Conservation (phyloP, 495 filamentous ascomycete genomes). For the Lophiotrema nucula region DNA sequence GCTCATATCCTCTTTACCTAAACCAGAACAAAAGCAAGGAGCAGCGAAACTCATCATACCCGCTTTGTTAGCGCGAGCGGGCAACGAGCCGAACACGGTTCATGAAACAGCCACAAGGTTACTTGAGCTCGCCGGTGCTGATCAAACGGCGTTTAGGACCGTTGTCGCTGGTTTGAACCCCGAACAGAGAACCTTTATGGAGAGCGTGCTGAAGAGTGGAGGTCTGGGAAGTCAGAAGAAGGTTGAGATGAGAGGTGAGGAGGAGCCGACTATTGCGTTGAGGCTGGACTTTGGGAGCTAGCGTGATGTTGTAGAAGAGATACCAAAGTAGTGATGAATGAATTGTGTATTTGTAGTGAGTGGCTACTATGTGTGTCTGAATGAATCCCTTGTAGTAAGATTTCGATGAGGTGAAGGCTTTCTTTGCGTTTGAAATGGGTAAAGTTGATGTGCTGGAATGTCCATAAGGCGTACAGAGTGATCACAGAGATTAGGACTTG, state of each 20-base stretch:
- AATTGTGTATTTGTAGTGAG: too few species aligned
- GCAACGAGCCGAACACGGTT: slow-evolving; percentile 49
- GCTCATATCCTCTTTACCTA: slow-evolving; percentile 58
- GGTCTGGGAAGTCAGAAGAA: slow-evolving; percentile 41
- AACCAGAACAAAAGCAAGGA: slow-evolving; percentile 50
- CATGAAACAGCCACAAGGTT: slow-evolving; percentile 71
- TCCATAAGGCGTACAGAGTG: too few species aligned
- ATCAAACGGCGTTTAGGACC: slow-evolving; percentile 70
- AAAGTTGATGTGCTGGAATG: too few species aligned
- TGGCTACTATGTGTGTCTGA: too few species aligned
- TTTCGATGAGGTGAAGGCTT: too few species aligned
- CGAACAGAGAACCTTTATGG: slow-evolving; percentile 72
- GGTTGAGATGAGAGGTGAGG: slow-evolving; percentile 49
- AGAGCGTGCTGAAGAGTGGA: slow-evolving; percentile 70
- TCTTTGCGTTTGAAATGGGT: too few species aligned
- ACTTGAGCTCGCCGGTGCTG: slow-evolving; percentile 74
- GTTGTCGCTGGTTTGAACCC: slow-evolving; percentile 71
- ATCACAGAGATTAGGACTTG: too few species aligned
- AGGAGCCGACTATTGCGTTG: slow-evolving; percentile 82
- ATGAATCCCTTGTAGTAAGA: too few species aligned
- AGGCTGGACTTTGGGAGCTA: slow-evolving; percentile 78
- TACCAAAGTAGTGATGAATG: too few species aligned
- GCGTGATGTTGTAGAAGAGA: too few species aligned
- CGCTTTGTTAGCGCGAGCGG: slow-evolving; percentile 71
- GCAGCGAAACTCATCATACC: slow-evolving; percentile 75